These are phyloP conservation scores for Oryza coarctata DNA, from an alignment of 176 grass and related monocot species.

Conservation along the genomic window DNA sequence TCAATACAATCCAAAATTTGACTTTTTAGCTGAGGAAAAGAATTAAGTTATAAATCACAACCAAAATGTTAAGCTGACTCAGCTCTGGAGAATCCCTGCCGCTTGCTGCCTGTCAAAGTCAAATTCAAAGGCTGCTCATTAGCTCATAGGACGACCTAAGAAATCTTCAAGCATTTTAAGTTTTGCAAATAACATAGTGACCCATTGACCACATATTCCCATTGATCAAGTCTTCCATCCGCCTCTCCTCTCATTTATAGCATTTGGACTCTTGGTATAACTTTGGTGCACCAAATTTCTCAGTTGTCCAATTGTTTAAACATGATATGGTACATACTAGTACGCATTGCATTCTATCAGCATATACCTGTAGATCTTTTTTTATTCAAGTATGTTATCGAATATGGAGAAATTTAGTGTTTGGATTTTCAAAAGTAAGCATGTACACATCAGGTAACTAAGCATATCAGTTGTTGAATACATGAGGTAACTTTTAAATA, in stretches of 20 bases:
- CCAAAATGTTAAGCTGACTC: slow-evolving; percentile 1
- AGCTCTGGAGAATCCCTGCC: neutral
- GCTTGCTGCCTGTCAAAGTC: neutral
- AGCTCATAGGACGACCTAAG: neutral
- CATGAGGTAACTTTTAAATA: no score
- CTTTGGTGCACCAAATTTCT: neutral
- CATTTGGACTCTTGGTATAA: neutral
- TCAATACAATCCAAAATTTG: neutral
- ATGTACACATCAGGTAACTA: neutral
- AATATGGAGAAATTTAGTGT: neutral
- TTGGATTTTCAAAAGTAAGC: neutral
- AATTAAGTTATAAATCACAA: neutral
- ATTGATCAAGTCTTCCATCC: neutral
- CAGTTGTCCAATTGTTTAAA: neutral
- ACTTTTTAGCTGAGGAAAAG: neutral
- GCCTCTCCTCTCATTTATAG: neutral
- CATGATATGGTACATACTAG: neutral
- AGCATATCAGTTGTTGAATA: neutral
- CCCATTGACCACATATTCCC: neutral
- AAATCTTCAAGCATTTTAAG: slow-evolving; percentile 26
- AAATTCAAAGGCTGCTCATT: neutral
- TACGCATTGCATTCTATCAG: neutral
- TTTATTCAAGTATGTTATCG: neutral
- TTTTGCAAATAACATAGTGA: neutral
- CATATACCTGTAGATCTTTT: neutral